A percentile compares a stretch with the other conserved stretches of the same genome.
phyloP scores from a whole-genome alignment of 108 stramenopile genomes.

The Cyclotella atomus region DNA sequence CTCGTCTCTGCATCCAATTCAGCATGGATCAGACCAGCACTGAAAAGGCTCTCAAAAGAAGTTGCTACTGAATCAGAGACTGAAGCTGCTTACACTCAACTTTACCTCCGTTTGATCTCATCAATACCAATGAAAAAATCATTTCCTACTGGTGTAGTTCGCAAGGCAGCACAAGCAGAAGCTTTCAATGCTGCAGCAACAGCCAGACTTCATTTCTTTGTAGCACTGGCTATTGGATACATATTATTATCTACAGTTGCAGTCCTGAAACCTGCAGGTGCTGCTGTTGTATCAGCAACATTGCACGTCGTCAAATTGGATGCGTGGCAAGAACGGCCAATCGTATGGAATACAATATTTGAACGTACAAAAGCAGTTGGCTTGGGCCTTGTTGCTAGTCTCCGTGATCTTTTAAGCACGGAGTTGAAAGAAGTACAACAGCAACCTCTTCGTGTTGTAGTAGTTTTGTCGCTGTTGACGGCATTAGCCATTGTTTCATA shows the following conservation, averaged over 20 bases:
- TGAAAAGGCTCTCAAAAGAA: conserved; percentile 28
- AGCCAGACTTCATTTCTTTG: conserved; percentile 66
- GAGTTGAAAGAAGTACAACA: conserved; percentile 45
- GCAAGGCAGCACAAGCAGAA: conserved; percentile 48
- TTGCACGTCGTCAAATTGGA: conserved; percentile 37
- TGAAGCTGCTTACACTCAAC: conserved; percentile 67
- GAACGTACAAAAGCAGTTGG: conserved; percentile 27
- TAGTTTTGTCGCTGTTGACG: conserved; percentile 57
- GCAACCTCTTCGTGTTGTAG: conserved; percentile 64
- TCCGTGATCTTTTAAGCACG: conserved; percentile 31
- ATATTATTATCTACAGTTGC: conserved; percentile 69
- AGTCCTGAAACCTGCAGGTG: conserved; percentile 54
- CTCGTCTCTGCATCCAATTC: conserved; percentile 46
- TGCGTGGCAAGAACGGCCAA: conserved; percentile 57
- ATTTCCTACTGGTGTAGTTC: conserved; percentile 24
- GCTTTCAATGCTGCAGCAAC: conserved; percentile 51
- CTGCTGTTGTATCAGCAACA: conserved; percentile 40
- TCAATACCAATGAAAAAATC: conserved; percentile 48
- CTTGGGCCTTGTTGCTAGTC: conserved; percentile 16
- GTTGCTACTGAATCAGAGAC: conserved; percentile 46
- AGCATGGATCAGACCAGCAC: conserved; percentile 41
- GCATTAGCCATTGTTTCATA: conserved; percentile 55
- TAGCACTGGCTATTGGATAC: conserved; percentile 44
- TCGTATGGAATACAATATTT: conserved; percentile 50
- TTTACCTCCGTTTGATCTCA: conserved; percentile 72